Base-by-base conservation (phyloP, 805 yeast genomes). In the Zygosaccharomyces kombuchaensis region DNA sequence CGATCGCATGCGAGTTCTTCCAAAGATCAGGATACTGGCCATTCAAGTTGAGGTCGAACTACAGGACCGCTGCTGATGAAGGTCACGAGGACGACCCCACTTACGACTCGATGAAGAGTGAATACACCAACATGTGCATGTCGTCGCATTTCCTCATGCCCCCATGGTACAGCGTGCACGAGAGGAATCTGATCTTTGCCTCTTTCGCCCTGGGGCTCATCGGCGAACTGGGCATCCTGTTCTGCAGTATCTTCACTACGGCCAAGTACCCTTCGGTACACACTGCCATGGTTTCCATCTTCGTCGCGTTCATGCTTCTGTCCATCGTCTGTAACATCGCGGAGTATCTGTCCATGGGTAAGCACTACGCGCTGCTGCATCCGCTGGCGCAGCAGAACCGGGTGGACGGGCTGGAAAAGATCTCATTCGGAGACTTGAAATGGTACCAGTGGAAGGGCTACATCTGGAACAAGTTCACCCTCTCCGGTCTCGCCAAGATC, bases 231-330 rank as follows among this genome's bases (percentile, higher is more conserved):
- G 93, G 90, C 4, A 78, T 90, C 35, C 60, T 87, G 32, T 71
- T 88, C 54, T 88, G 87, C 42, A 65, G 95, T 0, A 79, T 86
- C 46, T 82, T 87, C 67, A 81, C 84, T 55, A 83, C 88, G 36
- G 73, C 76, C 27, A 57, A 59, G 23, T 82, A 74, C 66, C 80
- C 73, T 40, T 59, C 56, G 6, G 88, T 62, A 1, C 91, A 84
- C 62, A 56, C 77, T 36, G 63, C 82, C 9, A 82, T 87, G 82
- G 84, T 90, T 39, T 80, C 71, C 1, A 72, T 89, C 10, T 90
- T 89, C 61, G 80, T 89, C 47, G 78, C 76, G 10, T 78, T 80
- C 50, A 72, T 81, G 42, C 85, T 85, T 47, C 58, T 84, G 26
- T 70, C 80, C 4, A 67, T 73, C 17, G 53, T 75, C 34, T 71